A percentile compares a stretch with the other conserved stretches of the same genome.
Evolutionary conservation across 331 rosid species (phyloP).

Genomic region (Quercus tomentella): DNA sequence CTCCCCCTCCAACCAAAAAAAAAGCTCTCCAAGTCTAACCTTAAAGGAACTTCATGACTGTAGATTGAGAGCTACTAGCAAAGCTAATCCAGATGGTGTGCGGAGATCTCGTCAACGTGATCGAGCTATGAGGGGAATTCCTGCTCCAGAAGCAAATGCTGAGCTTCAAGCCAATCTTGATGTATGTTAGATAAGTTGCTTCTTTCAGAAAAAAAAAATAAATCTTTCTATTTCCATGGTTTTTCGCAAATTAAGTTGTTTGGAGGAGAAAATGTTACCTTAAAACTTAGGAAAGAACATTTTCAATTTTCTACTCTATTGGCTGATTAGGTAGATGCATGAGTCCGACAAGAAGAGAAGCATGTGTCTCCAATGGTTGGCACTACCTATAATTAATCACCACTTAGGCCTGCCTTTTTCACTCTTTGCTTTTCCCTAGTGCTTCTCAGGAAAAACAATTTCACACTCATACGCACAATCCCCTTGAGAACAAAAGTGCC

Average conservation of each 20-base stretch:
- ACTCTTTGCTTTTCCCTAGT: background rate
- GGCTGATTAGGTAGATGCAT: background rate
- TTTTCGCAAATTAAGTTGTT: background rate
- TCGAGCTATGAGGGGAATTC: constrained; percentile 68
- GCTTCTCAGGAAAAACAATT: background rate
- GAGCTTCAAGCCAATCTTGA: constrained; percentile 95
- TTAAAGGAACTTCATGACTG: constrained; percentile 31
- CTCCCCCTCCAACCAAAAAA: background rate
- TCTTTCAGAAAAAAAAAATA: background rate
- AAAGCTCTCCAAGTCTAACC: constrained; percentile 11
- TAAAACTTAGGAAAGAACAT: background rate
- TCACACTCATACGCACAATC: background rate
- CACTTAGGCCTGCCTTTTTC: background rate
- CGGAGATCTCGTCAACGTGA: constrained; percentile 85
- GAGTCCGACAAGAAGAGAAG: background rate
- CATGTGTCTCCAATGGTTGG: background rate
- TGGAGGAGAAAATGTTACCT: background rate
- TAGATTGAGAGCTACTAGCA: constrained; percentile 88
- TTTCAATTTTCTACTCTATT: background rate
- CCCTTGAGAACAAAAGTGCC: background rate
- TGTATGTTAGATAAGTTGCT: constrained; percentile 43
- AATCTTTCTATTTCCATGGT: constrained; percentile 1
- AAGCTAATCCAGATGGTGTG: constrained; percentile 70
- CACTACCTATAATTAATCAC: background rate
- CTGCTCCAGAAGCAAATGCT: constrained; percentile 90